Evolutionary conservation across 352 stramenopile genomes (phyloP).

Genomic region (Globisporangium lucens): DNA sequence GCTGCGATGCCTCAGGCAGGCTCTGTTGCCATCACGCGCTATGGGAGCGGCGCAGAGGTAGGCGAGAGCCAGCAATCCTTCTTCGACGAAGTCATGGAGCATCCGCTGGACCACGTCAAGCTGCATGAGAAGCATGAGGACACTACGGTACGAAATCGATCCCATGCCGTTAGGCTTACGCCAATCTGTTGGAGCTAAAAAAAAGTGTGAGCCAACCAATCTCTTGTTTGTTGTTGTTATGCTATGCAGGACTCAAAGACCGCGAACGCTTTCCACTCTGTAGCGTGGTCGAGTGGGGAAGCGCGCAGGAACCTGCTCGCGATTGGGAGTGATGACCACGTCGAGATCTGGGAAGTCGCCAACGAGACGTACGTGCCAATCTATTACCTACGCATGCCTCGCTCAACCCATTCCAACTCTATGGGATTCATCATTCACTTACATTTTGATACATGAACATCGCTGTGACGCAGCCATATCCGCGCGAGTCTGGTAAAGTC

Average conservation of each 20-base stretch:
- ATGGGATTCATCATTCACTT: not conserved
- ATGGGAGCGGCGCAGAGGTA: not conserved
- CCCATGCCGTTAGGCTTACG: not conserved
- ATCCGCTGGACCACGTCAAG: conserved; percentile 12
- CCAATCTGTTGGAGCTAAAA: not conserved
- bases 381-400: not conserved
- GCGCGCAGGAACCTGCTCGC: conserved; percentile 26
- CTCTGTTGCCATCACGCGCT: conserved; percentile 34
- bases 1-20: conserved; percentile 31
- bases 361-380: conserved; percentile 18
- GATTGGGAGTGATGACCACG: conserved; percentile 18
- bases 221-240: not conserved
- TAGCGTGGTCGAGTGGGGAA: conserved; percentile 28
- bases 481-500: conserved; percentile 12
- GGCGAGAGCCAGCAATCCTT: not conserved
- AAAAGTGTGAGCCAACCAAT: not conserved
- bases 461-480: conserved; percentile 1
- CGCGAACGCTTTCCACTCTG: conserved; percentile 13
- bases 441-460: conserved; percentile 6
- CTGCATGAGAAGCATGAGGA: conserved; percentile 16
- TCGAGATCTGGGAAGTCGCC: conserved; percentile 39
- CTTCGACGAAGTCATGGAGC: conserved; percentile 21
- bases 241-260: not conserved
- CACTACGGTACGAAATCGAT: not conserved
- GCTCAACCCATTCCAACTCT: not conserved